Evolutionary conservation across 768 basidiomycete genomes (phyloP).

Genomic region (Termitomyces sp.): DNA sequence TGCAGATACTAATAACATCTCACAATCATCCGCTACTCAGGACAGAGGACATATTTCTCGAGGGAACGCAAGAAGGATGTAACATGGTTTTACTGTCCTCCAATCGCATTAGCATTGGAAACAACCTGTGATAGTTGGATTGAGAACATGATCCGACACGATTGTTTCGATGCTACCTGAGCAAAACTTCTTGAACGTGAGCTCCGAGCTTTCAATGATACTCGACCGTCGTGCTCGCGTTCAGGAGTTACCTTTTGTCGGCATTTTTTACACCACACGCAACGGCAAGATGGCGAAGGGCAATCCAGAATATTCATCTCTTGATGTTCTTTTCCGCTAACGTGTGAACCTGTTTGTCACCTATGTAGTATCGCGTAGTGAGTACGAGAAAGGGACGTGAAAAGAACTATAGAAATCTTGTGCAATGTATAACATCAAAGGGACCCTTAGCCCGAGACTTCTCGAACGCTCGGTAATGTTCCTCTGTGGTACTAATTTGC

Average conservation of each 20-base stretch:
- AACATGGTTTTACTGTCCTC: background rate
- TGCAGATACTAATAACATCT: background rate
- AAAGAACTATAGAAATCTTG: constrained; percentile 25
- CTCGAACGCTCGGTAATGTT: constrained; percentile 36
- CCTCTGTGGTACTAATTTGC: constrained; percentile 40
- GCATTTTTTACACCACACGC: constrained; percentile 63
- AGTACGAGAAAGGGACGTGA: background rate
- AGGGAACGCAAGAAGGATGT: too few species aligned
- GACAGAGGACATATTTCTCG: background rate
- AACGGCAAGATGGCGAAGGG: constrained; percentile 41
- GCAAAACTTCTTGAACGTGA: constrained; percentile 52
- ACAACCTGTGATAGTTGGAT: background rate
- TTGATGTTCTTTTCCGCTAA: constrained; percentile 47
- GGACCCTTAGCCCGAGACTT: constrained; percentile 46
- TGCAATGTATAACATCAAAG: constrained; percentile 44
- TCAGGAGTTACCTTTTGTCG: constrained; percentile 38
- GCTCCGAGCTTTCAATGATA: constrained; percentile 47
- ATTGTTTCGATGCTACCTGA: constrained; percentile 35
- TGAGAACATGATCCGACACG: background rate
- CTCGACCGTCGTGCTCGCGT: constrained; percentile 49
- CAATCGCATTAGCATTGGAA: background rate
- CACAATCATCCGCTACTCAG: background rate
- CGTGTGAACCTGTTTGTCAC: constrained; percentile 44
- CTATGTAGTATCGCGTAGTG: constrained; percentile 25
- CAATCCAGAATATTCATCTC: constrained; percentile 43